phyloP scores from a whole-genome alignment of 2,329 filamentous ascomycete species.

The Aspergillus sp. region DNA sequence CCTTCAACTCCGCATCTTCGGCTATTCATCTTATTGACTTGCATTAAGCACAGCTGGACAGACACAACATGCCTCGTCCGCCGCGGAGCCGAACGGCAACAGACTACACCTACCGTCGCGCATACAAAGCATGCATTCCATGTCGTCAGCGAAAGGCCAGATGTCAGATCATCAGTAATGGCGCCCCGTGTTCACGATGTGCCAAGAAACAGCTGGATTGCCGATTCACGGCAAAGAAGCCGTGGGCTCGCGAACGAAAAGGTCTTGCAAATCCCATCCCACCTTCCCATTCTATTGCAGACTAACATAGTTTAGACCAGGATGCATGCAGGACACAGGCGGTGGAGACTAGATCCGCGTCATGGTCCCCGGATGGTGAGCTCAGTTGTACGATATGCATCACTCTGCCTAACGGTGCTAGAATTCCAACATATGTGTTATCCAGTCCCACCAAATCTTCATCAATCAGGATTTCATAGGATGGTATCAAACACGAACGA shows the following conservation, averaged over 20 bases:
- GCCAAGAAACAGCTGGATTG: conserved; percentile 44
- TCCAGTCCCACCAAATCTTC: background rate
- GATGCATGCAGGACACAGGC: background rate
- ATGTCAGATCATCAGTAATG: conserved; percentile 38
- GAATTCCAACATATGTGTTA: background rate
- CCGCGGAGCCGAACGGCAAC: conserved; percentile 15
- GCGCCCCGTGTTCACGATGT: conserved; percentile 42
- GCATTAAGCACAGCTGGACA: background rate
- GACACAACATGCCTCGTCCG: conserved; percentile 5
- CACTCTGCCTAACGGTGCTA: too few species aligned
- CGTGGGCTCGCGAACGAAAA: conserved; percentile 19
- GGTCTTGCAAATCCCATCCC: background rate
- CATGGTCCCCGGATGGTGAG: background rate
- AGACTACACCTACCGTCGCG: conserved; percentile 41
- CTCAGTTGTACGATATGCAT: too few species aligned
- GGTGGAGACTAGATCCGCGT: background rate
- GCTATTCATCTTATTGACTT: background rate
- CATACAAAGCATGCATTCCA: conserved; percentile 50
- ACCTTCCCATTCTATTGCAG: too few species aligned
- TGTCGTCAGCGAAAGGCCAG: conserved; percentile 48
- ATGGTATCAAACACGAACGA: conserved; percentile 53
- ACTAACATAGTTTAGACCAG: background rate
- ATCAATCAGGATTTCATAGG: conserved; percentile 45
- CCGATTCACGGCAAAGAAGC: conserved; percentile 31
- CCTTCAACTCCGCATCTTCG: background rate